Evolutionary conservation across 2,329 filamentous ascomycete species (phyloP), one percentile per base, ranked within the genome.

Genomic region (Penicillium sp.): DNA sequence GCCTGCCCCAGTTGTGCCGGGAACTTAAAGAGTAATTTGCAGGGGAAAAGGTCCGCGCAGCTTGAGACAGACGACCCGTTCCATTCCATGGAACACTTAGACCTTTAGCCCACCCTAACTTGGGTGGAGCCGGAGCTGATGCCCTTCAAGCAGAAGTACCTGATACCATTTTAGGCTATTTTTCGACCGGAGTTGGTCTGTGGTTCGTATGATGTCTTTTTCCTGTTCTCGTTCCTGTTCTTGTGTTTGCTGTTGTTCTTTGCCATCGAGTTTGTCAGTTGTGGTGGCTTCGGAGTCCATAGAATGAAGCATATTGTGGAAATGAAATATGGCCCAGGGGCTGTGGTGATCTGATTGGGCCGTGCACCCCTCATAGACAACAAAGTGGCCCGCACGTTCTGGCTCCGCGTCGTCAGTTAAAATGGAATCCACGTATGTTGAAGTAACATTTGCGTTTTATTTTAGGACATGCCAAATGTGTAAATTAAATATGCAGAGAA

Each of bases 21-120:
- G 14, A 26, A 52, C 22, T 51, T 33, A 14, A 14, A 27, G 35
- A 22, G 39, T 43, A 43, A 39, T 39, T 33, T n/a, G 35, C 26
- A 54, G 52, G 52, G 52, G 52, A 43, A 44, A 22, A n/a, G 22
- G 39, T 24, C 26, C 21, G 27, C 35, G 19, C 26, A 45, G 45
- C 58, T 58, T 61, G 58, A 61, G 53, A 61, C 56, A 58, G 46
- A 54, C 49, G 53, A 54, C 39, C 52, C 46, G 56, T 55, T 58
- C 58, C 58, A 58, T 55, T 56, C 58, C 58, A 58, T 54, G 58
- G 56, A 22, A 44, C 42, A 39, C 27, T 26, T 39, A 19, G 33
- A 27, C 16, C 21, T 26, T 26, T 26, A 22, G 42, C 8, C 39
- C 39, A 43, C 49, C 35, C 35, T 39, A 33, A 31, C 13, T 52